Evolutionary conservation across 1,139 yeast species (phyloP).

Genomic region (Suhomyces atakaporum): DNA sequence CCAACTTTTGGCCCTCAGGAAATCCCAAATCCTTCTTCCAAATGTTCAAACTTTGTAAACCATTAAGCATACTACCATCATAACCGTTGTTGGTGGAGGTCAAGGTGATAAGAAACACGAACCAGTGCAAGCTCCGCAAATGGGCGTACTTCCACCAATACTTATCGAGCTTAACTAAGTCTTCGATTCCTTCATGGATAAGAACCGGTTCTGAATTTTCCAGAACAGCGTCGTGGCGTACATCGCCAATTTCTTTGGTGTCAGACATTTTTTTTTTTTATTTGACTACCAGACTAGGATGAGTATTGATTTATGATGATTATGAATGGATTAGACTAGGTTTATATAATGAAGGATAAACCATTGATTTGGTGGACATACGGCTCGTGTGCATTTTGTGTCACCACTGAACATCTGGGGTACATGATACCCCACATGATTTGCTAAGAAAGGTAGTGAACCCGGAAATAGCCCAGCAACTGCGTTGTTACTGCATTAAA

Average conservation of each 20-base stretch:
- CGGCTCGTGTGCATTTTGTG: no score
- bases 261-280: conserved; percentile 1
- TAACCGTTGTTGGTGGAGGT: conserved; percentile 22
- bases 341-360: no score
- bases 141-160: conserved; percentile 17
- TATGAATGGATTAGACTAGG: no score
- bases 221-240: conserved; percentile 7
- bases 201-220: not conserved
- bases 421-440: no score
- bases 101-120: conserved; percentile 20
- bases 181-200: conserved; percentile 9
- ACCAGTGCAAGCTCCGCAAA: conserved; percentile 14
- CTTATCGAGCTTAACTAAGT: conserved; percentile 13
- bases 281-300: not conserved
- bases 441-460: no score
- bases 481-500: no score
- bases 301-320: not conserved
- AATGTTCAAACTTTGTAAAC: conserved; percentile 18
- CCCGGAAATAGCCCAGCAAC: no score
- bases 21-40: conserved; percentile 22
- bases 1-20: conserved; percentile 22
- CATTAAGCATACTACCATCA: conserved; percentile 1
- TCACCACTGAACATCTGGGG: no score
- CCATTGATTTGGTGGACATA: no score
- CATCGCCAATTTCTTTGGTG: conserved; percentile 6